A percentile compares a stretch with the other conserved stretches of the same genome.
Conservation (phyloP, 1,139 yeast species). For the Yamadazyma spencermartinsiae region DNA sequence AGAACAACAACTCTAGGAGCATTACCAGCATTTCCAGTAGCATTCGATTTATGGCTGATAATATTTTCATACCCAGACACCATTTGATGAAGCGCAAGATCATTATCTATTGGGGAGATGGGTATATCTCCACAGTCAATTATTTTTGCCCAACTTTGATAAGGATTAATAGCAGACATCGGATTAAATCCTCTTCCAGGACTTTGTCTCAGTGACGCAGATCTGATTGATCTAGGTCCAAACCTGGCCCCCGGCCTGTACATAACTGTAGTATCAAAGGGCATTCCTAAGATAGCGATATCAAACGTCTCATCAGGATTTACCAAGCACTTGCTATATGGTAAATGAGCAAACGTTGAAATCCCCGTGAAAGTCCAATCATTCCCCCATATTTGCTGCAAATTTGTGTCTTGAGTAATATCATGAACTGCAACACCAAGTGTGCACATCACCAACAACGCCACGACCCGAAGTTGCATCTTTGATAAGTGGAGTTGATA, state of each 20-base stretch:
- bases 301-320: conserved; percentile 42
- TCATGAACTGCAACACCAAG: not conserved
- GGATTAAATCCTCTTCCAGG: conserved; percentile 62
- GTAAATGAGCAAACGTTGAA: conserved; percentile 39
- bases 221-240: conserved; percentile 71
- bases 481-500: not conserved
- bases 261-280: conserved; percentile 72
- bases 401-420: not conserved
- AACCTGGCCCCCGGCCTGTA: conserved; percentile 74
- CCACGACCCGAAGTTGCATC: not conserved
- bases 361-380: conserved; percentile 27
- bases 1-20: conserved; percentile 16
- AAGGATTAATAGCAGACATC: conserved; percentile 52
- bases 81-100: conserved; percentile 18
- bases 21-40: conserved; percentile 19
- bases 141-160: conserved; percentile 16
- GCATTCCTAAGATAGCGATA: conserved; percentile 67
- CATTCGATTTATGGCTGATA: conserved; percentile 3
- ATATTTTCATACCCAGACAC: conserved; percentile 16
- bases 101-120: conserved; percentile 19
- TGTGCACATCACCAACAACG: not conserved
- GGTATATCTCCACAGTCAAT: conserved; percentile 22
- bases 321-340: conserved; percentile 26
- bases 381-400: conserved; percentile 5
- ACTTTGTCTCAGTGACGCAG: conserved; percentile 69